Evolutionary conservation across 1,284 basidiomycete genomes (phyloP).

Genomic region (Trametes pubescens): DNA sequence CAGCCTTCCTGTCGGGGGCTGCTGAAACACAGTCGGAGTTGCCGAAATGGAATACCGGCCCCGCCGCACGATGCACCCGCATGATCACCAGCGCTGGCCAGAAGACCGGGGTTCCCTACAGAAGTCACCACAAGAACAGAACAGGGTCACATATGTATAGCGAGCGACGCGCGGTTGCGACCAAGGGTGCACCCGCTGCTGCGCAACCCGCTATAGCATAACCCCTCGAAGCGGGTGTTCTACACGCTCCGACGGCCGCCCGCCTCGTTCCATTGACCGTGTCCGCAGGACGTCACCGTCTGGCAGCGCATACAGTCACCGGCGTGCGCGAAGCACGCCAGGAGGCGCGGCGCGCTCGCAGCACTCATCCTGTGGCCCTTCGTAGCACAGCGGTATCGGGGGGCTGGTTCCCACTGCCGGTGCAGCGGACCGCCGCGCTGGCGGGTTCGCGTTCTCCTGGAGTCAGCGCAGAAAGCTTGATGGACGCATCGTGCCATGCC

Average conservation of each 20-base stretch:
- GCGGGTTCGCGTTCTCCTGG: background rate
- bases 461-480: constrained; percentile 9
- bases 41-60: background rate
- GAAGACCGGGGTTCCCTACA: background rate
- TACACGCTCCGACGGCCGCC: constrained; percentile 5
- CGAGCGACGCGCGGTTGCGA: constrained; percentile 1
- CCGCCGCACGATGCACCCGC: background rate
- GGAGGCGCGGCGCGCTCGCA: background rate
- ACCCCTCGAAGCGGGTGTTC: background rate
- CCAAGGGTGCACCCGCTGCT: background rate
- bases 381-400: background rate
- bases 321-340: background rate
- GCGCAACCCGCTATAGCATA: background rate
- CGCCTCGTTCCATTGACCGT: constrained; percentile 1
- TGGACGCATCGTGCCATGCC: constrained; percentile 5
- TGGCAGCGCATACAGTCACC: background rate
- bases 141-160: background rate
- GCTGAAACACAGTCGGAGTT: background rate
- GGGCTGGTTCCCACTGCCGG: background rate
- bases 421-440: background rate
- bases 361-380: background rate
- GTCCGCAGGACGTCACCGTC: background rate
- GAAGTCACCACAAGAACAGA: background rate
- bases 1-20: background rate
- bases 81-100: background rate